A percentile compares a stretch with the other conserved stretches of the same genome.
Evolutionary conservation across 805 yeast genomes (phyloP).

Genomic region (Suhomyces sp.): DNA sequence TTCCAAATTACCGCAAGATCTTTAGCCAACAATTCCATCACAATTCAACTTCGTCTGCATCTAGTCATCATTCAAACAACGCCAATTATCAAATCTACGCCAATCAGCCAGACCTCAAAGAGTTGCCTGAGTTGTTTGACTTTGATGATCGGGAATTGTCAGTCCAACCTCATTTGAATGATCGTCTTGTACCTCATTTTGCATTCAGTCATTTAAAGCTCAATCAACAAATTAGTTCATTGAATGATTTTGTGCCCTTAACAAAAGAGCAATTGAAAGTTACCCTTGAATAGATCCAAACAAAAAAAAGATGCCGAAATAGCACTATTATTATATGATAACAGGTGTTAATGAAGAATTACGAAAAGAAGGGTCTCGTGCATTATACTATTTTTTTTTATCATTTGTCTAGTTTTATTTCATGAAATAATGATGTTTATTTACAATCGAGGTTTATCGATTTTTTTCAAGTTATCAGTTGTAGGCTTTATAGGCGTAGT

Average conservation of each 20-base stretch:
- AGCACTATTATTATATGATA: background rate
- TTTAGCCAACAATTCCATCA: constrained; percentile 31
- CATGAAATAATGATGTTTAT: constrained; percentile 1
- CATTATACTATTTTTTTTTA: background rate
- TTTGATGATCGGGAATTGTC: constrained; percentile 51
- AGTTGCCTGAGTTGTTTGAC: constrained; percentile 51
- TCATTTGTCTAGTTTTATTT: background rate
- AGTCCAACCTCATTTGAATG: constrained; percentile 39
- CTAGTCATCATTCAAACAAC: constrained; percentile 29
- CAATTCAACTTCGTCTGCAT: constrained; percentile 14
- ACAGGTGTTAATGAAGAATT: background rate
- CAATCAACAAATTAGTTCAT: constrained; percentile 12
- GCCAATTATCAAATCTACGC: constrained; percentile 41
- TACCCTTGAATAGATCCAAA: constrained; percentile 27
- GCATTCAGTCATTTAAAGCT: constrained; percentile 28
- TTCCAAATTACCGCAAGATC: constrained; percentile 44
- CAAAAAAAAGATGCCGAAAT: background rate
- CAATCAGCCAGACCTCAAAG: constrained; percentile 38
- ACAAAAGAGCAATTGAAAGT: constrained; percentile 29
- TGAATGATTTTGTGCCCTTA: constrained; percentile 41
- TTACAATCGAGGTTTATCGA: constrained; percentile 36
- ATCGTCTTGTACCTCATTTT: constrained; percentile 42
- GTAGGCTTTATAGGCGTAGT: background rate
- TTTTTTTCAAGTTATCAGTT: constrained; percentile 17
- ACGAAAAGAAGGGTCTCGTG: background rate